Evolutionary conservation across 169 alveolate species (phyloP).

Genomic region (Amoebophrya sp.): DNA sequence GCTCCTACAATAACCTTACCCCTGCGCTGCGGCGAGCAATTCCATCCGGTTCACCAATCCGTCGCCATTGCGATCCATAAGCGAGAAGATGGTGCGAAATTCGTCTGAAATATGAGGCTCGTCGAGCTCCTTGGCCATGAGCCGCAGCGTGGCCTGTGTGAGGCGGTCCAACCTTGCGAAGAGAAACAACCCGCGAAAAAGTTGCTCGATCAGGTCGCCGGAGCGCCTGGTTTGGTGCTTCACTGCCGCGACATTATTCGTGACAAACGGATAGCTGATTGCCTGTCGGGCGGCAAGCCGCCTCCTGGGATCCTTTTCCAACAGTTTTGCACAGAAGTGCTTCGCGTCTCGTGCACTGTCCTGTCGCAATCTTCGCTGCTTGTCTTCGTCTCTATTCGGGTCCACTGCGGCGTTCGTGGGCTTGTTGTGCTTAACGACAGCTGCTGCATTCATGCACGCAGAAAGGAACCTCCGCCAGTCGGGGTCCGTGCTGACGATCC

Average conservation of each 20-base stretch:
- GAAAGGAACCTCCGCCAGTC: neutral
- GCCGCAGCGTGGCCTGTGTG: neutral
- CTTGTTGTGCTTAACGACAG: neutral
- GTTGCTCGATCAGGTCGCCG: neutral
- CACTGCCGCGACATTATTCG: too few species aligned
- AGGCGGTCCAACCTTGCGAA: neutral
- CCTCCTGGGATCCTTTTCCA: neutral
- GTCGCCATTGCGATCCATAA: neutral
- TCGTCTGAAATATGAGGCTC: neutral
- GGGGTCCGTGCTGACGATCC: neutral
- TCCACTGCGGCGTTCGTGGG: neutral
- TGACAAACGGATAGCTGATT: neutral
- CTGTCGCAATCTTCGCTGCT: too few species aligned
- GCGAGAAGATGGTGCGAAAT: neutral
- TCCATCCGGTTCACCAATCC: neutral
- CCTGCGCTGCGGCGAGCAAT: neutral
- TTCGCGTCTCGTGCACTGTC: neutral
- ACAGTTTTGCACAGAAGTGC: neutral
- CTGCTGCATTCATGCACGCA: neutral
- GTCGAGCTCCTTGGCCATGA: neutral
- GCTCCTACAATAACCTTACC: too few species aligned
- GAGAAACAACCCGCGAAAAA: neutral
- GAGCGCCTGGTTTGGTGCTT: too few species aligned
- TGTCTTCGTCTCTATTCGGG: too few species aligned
- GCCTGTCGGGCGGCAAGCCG: constrained; percentile 8